A percentile compares a stretch with the other conserved stretches of the same genome.
Conservation (phyloP, 2,329 filamentous ascomycete genomes). For the Penicillium nordicum region DNA sequence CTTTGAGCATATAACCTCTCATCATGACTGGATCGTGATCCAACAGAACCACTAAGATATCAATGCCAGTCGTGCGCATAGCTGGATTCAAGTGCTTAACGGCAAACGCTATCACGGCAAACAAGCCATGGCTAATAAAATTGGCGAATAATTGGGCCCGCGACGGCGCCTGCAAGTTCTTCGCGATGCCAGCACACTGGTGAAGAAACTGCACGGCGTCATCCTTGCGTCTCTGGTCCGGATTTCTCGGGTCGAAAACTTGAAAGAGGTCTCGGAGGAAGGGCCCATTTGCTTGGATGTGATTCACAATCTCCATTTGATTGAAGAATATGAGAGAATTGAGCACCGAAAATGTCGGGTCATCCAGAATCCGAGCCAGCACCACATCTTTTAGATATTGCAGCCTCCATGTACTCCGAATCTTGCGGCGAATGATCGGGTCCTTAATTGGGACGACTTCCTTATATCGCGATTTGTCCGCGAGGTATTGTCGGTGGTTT, state of each 20-base stretch:
- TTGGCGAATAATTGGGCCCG: constrained; percentile 82
- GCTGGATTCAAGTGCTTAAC: constrained; percentile 78
- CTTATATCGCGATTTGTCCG: constrained; percentile 85
- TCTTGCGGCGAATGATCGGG: constrained; percentile 75
- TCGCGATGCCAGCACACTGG: constrained; percentile 90
- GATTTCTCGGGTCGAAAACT: constrained; percentile 68
- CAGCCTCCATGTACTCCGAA: constrained; percentile 91
- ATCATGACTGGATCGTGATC: constrained; percentile 96
- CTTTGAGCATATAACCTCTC: constrained; percentile 85
- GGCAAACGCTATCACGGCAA: constrained; percentile 88
- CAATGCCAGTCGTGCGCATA: constrained; percentile 86
- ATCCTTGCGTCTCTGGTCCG: constrained; percentile 72
- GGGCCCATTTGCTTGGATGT: constrained; percentile 74
- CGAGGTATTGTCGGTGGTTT: constrained; percentile 90
- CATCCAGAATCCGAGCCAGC: constrained; percentile 89
- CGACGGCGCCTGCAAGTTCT: constrained; percentile 82
- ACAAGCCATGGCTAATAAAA: constrained; percentile 81
- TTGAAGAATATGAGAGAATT: constrained; percentile 99
- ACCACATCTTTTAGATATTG: constrained; percentile 99
- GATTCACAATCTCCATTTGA: constrained; percentile 94
- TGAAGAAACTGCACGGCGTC: constrained; percentile 95
- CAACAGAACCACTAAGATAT: constrained; percentile 89
- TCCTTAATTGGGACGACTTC: constrained; percentile 94
- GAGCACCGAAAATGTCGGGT: constrained; percentile 94
- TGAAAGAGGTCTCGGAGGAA: constrained; percentile 85